Conservation (phyloP, 768 basidiomycete species). For the Leccinellum luteum region DNA sequence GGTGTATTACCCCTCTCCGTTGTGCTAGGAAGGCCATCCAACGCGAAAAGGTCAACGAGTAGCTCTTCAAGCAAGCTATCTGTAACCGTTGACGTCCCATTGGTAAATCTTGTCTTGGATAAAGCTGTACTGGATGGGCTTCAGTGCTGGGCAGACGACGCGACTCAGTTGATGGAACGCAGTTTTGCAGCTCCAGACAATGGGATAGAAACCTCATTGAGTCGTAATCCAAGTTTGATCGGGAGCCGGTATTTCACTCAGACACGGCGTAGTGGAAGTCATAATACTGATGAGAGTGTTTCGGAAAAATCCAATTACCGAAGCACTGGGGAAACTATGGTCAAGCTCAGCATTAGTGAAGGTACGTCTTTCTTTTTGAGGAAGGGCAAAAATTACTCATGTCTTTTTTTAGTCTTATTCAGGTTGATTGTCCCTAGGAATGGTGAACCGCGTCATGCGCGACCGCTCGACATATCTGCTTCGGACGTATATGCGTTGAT, state of each 20-base stretch:
- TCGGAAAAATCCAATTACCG: constrained; percentile 22
- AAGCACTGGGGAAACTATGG: constrained; percentile 40
- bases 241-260: constrained; percentile 76
- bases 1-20: constrained; percentile 22
- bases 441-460: constrained; percentile 24
- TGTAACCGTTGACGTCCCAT: constrained; percentile 50
- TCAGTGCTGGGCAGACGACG: constrained; percentile 87
- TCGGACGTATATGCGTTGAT: constrained; percentile 63
- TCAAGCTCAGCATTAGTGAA: constrained; percentile 51
- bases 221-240: constrained; percentile 63
- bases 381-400: not conserved
- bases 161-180: constrained; percentile 66
- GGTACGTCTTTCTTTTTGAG: constrained; percentile 23
- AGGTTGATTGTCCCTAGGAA: constrained; percentile 51
- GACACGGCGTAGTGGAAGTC: constrained; percentile 36
- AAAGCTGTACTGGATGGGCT: constrained; percentile 72
- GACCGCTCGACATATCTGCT: constrained; percentile 56
- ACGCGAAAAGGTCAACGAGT: not conserved
- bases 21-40: constrained; percentile 14
- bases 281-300: constrained; percentile 40
- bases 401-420: constrained; percentile 32
- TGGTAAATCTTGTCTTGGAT: constrained; percentile 55
- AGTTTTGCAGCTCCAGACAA: constrained; percentile 23
- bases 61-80: constrained; percentile 10
- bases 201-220: constrained; percentile 34